Percentiles rank a stretch among this genome's conserved stretches.
phyloP scores from a whole-genome alignment of 2,329 filamentous ascomycete species.

The Diaporthe eres region DNA sequence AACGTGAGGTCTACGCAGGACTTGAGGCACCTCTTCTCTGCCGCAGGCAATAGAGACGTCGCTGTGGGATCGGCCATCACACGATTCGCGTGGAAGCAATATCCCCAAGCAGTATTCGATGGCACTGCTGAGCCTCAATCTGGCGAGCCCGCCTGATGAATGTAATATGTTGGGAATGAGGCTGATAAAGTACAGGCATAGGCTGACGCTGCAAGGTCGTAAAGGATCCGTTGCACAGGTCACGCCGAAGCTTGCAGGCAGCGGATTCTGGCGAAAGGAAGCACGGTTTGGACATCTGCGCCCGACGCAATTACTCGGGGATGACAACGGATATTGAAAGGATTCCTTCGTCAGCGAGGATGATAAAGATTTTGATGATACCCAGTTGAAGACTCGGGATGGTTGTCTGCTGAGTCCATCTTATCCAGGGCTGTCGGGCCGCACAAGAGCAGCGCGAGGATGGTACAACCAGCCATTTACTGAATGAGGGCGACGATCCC shows the following conservation, averaged over 20 bases:
- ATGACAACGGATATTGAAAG: background rate
- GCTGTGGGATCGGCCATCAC: background rate
- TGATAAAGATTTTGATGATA: background rate
- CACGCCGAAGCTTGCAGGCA: background rate
- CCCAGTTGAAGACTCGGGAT: background rate
- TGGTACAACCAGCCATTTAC: background rate
- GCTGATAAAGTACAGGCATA: background rate
- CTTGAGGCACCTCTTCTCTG: background rate
- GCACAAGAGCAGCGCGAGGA: conserved; percentile 2
- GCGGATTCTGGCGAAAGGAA: background rate
- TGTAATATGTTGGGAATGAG: background rate
- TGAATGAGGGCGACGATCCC: background rate
- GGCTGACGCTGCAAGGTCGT: background rate
- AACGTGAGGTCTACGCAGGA: background rate
- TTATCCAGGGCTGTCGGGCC: conserved; percentile 2
- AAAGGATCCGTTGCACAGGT: background rate
- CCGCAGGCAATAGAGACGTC: background rate
- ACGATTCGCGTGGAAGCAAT: background rate
- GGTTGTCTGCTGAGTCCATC: background rate
- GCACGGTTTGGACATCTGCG: background rate
- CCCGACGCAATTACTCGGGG: background rate
- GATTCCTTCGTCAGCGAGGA: background rate
- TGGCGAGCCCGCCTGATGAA: background rate
- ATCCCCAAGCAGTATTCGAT: background rate
- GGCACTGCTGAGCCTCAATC: background rate